These are phyloP conservation scores for Physcomitrellopsis africana DNA, from an alignment of 225 moss, liverwort and hornwort genomes.

Conservation along the genomic window DNA sequence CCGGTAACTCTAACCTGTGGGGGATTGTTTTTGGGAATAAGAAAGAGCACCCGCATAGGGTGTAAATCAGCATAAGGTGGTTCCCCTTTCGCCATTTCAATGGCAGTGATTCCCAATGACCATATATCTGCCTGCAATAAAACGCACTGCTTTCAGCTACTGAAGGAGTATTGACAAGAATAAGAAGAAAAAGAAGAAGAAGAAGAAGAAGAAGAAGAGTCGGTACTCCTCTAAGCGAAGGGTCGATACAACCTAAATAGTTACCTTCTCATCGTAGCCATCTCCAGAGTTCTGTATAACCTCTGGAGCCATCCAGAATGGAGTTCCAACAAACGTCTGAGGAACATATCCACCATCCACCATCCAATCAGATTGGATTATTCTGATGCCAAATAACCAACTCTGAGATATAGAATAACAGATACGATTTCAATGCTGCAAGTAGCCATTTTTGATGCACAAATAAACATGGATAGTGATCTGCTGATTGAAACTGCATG, in stretches of 20 bases:
- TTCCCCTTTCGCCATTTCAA: constrained; percentile 99
- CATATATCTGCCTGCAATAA: constrained; percentile 89
- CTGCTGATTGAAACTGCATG: background rate
- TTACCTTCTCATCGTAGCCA: constrained; percentile 96
- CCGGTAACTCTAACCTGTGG: constrained; percentile 63
- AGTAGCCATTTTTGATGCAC: constrained; percentile 8
- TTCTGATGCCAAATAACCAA: constrained; percentile 15
- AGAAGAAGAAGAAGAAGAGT: too few species aligned
- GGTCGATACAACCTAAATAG: background rate
- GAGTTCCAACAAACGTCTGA: constrained; percentile 98
- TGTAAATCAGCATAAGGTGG: constrained; percentile 96
- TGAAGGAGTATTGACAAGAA: background rate
- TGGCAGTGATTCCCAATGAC: constrained; percentile 97
- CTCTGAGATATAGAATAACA: constrained; percentile 15
- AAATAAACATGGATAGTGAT: background rate
- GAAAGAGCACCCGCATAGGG: constrained; percentile 96
- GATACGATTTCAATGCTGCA: constrained; percentile 1
- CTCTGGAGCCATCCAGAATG: constrained; percentile 99
- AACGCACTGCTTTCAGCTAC: constrained; percentile 23
- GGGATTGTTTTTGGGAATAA: constrained; percentile 89
- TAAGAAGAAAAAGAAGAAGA: background rate
- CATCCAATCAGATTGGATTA: constrained; percentile 31
- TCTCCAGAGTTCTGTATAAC: constrained; percentile 96
- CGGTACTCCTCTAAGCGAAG: background rate
- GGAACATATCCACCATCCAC: constrained; percentile 32